phyloP scores from a whole-genome alignment of 2,329 filamentous ascomycete species.

The Fulvia fulva region DNA sequence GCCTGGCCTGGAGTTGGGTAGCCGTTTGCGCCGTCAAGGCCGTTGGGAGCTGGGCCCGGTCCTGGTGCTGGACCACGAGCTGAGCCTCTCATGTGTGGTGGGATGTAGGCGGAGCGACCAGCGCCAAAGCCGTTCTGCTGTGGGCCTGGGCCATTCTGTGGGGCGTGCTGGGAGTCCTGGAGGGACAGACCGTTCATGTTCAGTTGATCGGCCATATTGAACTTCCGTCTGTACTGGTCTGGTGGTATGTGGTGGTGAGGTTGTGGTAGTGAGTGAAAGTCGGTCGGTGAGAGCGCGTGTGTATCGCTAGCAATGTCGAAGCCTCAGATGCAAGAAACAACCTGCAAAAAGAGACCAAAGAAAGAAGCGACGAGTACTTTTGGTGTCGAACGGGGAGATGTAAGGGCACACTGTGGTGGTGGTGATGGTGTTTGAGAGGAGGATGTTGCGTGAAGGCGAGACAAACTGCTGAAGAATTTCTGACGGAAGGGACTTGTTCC shows the following conservation, averaged over 20 bases:
- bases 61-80: conserved; percentile 36
- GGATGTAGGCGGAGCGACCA: conserved; percentile 73
- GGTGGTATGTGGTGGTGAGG: conserved; percentile 6
- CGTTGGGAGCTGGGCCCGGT: conserved; percentile 30
- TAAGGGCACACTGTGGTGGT: background rate
- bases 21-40: conserved; percentile 49
- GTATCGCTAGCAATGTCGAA: conserved; percentile 9
- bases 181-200: conserved; percentile 75
- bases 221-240: conserved; percentile 11
- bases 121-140: conserved; percentile 43
- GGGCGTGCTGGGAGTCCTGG: conserved; percentile 61
- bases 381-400: background rate
- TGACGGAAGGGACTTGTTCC: background rate
- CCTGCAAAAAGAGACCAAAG: conserved; percentile 17
- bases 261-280: conserved; percentile 26
- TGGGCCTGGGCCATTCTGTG: conserved; percentile 34
- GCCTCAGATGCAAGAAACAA: conserved; percentile 19
- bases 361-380: conserved; percentile 8
- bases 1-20: conserved; percentile 36
- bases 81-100: conserved; percentile 69
- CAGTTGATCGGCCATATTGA: conserved; percentile 71
- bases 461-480: background rate
- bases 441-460: background rate
- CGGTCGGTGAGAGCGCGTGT: conserved; percentile 22
- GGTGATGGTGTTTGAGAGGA: background rate